Evolutionary conservation across 768 basidiomycete genomes (phyloP).

Genomic region (Chalciporus sphaerocephalus): DNA sequence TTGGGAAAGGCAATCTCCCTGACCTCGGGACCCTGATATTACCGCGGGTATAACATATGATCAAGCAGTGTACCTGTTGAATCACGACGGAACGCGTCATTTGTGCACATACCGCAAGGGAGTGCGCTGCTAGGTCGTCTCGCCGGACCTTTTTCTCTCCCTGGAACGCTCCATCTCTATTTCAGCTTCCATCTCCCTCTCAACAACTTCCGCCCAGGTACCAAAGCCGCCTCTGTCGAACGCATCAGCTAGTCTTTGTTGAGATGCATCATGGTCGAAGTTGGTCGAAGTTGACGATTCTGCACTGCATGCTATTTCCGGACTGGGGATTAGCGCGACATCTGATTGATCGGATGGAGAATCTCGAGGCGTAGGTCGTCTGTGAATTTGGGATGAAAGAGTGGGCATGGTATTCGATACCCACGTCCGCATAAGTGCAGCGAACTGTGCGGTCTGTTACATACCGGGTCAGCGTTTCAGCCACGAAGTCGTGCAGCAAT

Average conservation of each 20-base stretch:
- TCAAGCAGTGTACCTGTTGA: neutral
- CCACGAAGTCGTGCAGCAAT: neutral
- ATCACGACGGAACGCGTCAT: no score
- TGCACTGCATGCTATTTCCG: neutral
- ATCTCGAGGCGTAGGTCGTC: constrained; percentile 33
- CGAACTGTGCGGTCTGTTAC: constrained; percentile 55
- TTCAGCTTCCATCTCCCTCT: constrained; percentile 57
- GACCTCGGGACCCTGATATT: neutral
- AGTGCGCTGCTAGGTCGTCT: neutral
- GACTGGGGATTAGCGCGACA: constrained; percentile 1
- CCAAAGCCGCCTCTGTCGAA: constrained; percentile 57
- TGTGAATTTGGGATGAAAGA: constrained; percentile 50
- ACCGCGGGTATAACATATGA: neutral
- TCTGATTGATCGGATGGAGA: neutral
- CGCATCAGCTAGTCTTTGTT: constrained; percentile 49
- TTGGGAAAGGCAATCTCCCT: no score
- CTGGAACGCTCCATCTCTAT: constrained; percentile 43
- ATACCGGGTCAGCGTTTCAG: neutral
- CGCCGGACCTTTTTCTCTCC: neutral
- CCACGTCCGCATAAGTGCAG: constrained; percentile 48
- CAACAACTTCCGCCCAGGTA: constrained; percentile 50
- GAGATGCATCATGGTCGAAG: constrained; percentile 37
- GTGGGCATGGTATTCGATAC: constrained; percentile 46
- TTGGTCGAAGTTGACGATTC: neutral
- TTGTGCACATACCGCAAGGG: neutral